Conservation (phyloP, 2,329 filamentous ascomycete species). For the Fusarium sp. region DNA sequence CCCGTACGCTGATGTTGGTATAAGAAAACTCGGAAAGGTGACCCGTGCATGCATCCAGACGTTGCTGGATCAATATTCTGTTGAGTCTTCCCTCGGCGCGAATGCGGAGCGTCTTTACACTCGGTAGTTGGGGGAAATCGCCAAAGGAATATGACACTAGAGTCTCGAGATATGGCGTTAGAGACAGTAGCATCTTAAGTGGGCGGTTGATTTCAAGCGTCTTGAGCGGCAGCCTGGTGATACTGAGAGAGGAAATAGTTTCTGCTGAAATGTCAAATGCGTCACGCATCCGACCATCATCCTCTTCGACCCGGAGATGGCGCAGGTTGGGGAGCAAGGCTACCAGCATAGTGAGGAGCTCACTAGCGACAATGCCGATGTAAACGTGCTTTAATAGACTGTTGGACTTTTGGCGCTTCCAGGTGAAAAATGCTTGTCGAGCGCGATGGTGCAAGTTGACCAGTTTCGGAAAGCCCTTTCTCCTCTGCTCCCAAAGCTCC, state of each 20-base stretch:
- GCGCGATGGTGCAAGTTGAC: not conserved
- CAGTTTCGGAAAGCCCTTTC: not conserved
- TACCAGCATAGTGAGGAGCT: slow-evolving; percentile 15
- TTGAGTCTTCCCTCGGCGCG: not conserved
- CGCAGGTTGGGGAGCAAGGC: slow-evolving; percentile 9
- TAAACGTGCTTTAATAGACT: not conserved
- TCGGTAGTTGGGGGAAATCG: not conserved
- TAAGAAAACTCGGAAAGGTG: not conserved
- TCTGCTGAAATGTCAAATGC: not conserved
- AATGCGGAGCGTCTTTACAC: not conserved
- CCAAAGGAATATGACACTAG: not conserved
- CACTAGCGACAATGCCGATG: not conserved
- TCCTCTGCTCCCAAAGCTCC: not conserved
- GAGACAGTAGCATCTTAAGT: not conserved
- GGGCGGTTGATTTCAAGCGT: slow-evolving; percentile 5
- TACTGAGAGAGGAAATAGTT: slow-evolving; percentile 6
- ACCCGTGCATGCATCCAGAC: not conserved
- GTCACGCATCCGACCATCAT: no score
- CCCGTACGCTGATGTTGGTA: not conserved
- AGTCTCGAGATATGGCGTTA: not conserved
- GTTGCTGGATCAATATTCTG: not conserved
- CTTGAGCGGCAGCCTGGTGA: slow-evolving; percentile 8
- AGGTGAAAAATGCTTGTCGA: slow-evolving; percentile 4
- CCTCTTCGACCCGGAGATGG: slow-evolving; percentile 5
- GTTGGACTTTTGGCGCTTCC: not conserved